phyloP scores from a whole-genome alignment of 2,329 filamentous ascomycete genomes.

The Fusarium irregulare region DNA sequence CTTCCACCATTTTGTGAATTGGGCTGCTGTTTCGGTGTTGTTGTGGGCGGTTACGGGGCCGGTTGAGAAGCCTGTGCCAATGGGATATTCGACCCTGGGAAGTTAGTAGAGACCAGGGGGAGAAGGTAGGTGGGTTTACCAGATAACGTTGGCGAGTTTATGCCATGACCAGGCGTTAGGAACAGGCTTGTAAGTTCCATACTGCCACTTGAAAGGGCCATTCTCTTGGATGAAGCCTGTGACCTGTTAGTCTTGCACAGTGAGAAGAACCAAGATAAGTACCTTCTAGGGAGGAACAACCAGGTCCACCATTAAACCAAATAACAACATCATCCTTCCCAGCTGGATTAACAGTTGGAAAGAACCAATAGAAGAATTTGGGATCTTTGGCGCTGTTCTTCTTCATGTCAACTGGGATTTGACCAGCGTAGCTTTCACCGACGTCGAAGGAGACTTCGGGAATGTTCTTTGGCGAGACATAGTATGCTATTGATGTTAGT shows the following conservation, averaged over 20 bases:
- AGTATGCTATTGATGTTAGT: not conserved
- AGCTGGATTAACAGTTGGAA: slow-evolving; percentile 37
- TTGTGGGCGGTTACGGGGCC: slow-evolving; percentile 16
- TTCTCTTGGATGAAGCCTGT: slow-evolving; percentile 18
- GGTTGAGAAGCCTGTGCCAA: slow-evolving; percentile 17
- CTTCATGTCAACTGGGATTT: slow-evolving; percentile 25
- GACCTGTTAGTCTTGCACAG: rapidly evolving
- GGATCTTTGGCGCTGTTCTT: slow-evolving; percentile 20
- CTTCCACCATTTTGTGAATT: slow-evolving; percentile 23
- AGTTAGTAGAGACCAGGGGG: too few species aligned
- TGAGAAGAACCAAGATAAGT: rapidly evolving
- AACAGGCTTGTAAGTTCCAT: slow-evolving; percentile 18
- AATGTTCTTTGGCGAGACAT: not conserved
- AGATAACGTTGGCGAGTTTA: slow-evolving; percentile 18
- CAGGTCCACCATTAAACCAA: slow-evolving; percentile 40
- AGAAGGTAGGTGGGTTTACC: too few species aligned
- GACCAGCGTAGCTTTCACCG: slow-evolving; percentile 17
- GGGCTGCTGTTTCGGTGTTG: slow-evolving; percentile 11
- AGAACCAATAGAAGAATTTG: slow-evolving; percentile 42
- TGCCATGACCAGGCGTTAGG: slow-evolving; percentile 27
- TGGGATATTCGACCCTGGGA: slow-evolving; percentile 19
- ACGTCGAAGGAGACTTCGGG: slow-evolving; percentile 10
- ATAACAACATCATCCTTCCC: slow-evolving; percentile 41
- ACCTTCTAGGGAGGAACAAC: slow-evolving; percentile 17
- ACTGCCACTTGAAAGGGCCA: slow-evolving; percentile 17